Evolutionary conservation across 495 filamentous ascomycete species (phyloP), one percentile per base, ranked within the genome.

Genomic region (Lophiostoma macrostomum): DNA sequence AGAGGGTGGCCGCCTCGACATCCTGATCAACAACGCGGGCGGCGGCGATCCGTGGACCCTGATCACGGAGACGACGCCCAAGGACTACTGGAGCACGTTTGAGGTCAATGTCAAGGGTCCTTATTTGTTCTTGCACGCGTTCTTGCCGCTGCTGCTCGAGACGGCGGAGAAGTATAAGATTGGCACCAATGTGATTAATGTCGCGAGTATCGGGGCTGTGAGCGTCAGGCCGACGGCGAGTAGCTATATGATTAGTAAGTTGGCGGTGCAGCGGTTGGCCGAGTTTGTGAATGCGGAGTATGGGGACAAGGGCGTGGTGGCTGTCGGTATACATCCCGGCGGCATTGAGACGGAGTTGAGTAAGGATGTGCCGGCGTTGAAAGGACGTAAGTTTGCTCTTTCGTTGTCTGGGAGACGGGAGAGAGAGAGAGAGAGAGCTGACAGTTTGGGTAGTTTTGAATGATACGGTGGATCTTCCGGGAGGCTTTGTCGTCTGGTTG

Each of bases 11-110:
- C 58, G 63, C 0, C 50, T 81, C 0, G 78, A 83, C 45, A 70
- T 83, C 35, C 59, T 83, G 12, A 64, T 82, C 57, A 81, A 79
- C 61, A 81, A 82, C 41, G 78, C 79, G 0, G 80, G 73, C 18
- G 55, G 61, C 28, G 52, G 76, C 8, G 67, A 70, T 16, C 32
- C 52, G 1, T 75, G 62, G 64, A 28, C 14, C 6, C 66, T 58
- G 0, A 61, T 81, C 7, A 56, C 59, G 0, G 76, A 80, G 1
- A 56, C 46, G 16, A 69, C 80, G 19, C 69, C 71, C 1, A 68
- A 68, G 1, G 64, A 69, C 1, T 80, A 74, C 71, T 79, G 72
- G 71, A 49, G 58, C 7, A 63, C 67, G 2, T 71, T 65, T 64
- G 68, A 72, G 23, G 65, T 76, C 46, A 82, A 79, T 43, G 36